phyloP scores from a whole-genome alignment of 148 eudicot genomes.

The Pharnaceum exiguum region DNA sequence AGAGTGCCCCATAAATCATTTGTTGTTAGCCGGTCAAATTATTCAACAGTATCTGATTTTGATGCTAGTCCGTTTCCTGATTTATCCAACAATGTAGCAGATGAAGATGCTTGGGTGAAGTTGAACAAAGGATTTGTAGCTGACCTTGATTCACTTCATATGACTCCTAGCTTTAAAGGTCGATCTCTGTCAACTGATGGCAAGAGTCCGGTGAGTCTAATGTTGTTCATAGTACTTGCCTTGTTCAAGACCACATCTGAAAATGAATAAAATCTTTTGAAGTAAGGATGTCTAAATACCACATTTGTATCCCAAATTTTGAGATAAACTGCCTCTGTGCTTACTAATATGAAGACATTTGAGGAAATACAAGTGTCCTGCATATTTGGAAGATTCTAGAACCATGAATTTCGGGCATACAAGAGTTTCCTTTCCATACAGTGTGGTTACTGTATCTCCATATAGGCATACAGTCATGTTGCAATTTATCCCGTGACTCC shows the following conservation, averaged over 20 bases:
- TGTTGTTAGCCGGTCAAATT: slow-evolving; percentile 64
- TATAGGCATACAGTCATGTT: neutral
- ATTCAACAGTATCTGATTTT: slow-evolving; percentile 36
- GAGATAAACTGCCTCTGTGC: no score
- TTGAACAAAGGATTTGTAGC: slow-evolving; percentile 85
- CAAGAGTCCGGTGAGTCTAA: slow-evolving; percentile 45
- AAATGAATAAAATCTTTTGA: neutral
- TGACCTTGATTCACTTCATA: slow-evolving; percentile 83
- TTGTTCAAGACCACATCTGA: neutral
- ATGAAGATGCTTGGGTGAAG: slow-evolving; percentile 88
- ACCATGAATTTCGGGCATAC: no score
- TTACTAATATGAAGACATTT: no score
- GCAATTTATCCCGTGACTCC: neutral
- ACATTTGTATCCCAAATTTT: no score
- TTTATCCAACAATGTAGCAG: slow-evolving; percentile 58
- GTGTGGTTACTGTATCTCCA: no score
- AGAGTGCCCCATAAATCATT: slow-evolving; percentile 62
- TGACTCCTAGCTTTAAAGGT: slow-evolving; percentile 81
- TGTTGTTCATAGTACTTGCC: neutral
- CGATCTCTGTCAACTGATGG: slow-evolving; percentile 57
- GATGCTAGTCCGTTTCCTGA: slow-evolving; percentile 70
- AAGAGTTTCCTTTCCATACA: no score
- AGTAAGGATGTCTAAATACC: neutral
- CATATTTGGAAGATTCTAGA: no score
- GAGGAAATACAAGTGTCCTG: no score